A percentile compares a stretch with the other conserved stretches of the same genome.
phyloP scores from a whole-genome alignment of 257 asterid genomes.

The Dorcoceras hygrometricum region DNA sequence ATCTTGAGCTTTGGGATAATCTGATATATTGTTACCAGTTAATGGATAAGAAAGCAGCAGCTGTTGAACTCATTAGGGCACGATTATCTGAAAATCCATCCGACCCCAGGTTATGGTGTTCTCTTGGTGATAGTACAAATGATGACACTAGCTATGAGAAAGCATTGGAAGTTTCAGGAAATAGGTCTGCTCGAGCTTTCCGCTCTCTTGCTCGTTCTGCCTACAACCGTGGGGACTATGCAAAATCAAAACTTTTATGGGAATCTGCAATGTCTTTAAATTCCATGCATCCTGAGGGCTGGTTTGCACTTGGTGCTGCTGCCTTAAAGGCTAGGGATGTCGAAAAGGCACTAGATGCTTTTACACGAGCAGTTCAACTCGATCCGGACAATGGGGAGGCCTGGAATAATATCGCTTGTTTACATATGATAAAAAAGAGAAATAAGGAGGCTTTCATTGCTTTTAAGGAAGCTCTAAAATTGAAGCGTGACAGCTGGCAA shows the following conservation, averaged over 20 bases:
- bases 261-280: slow-evolving; percentile 88
- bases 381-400: slow-evolving; percentile 99
- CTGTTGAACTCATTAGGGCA: slow-evolving; percentile 72
- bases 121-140: slow-evolving; percentile 85
- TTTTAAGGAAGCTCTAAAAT: slow-evolving; percentile 89
- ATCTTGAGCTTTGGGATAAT: slow-evolving; percentile 98
- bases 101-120: slow-evolving; percentile 91
- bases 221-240: slow-evolving; percentile 77
- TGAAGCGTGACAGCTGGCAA: slow-evolving; percentile 94
- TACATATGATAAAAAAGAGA: slow-evolving; percentile 80
- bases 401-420: slow-evolving; percentile 93
- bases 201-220: slow-evolving; percentile 94
- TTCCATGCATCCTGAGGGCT: slow-evolving; percentile 85
- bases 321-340: slow-evolving; percentile 77
- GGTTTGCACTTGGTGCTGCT: slow-evolving; percentile 98
- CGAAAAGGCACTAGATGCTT: slow-evolving; percentile 84
- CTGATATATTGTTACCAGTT: slow-evolving; percentile 73
- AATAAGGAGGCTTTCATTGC: slow-evolving; percentile 84
- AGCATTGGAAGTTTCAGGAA: slow-evolving; percentile 82
- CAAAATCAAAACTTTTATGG: slow-evolving; percentile 71
- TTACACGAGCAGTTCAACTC: slow-evolving; percentile 83
- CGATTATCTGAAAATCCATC: slow-evolving; percentile 61
- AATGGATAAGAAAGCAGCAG: slow-evolving; percentile 90
- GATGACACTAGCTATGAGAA: slow-evolving; percentile 69
- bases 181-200: slow-evolving; percentile 78